Evolutionary conservation across 2,329 filamentous ascomycete species (phyloP), one percentile per base, ranked within the genome.

Genomic region (Capronia americana): DNA sequence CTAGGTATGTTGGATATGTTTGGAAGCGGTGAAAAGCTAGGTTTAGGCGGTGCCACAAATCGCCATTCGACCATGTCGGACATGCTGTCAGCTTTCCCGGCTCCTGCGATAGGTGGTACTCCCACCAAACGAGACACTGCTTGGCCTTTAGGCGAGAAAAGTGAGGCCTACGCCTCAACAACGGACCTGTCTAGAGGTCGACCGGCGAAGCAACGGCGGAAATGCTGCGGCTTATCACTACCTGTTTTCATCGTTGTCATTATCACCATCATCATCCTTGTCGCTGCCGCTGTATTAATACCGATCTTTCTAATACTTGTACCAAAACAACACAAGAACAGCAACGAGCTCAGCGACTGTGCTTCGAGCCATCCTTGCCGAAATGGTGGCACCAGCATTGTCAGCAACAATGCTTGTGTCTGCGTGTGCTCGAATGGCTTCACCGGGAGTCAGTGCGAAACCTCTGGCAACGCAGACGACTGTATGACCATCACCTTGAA

Each of bases 351-450:
- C 68, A 68, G 73, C 51, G 69, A 83, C 67, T 96, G 92, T 76
- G 83, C 86, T 70, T 79, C 82, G 46, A 84, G 84, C 32, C 79
- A 90, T 14, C 84, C 82, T 0, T 97, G 94, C 74, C 80, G 86
- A 60, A 97, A 98, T 70, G 92, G 92, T 10, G 94, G 94, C 30
- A 88, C 89, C 20, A 93, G 89, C 63, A 86, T 94, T 17, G 78
- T 92, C 23, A 86, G 85, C 17, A 82, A 87, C 64, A 85, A 87
- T 3, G 81, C 85, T 23, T 98, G 94, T 79, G 90, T 89, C 12
- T 99, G 94, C 76, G 87, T 97, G 51, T 99, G 94, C 78, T 88
- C 90, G 24, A 93, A 95, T 73, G 92, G 93, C 1, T 98, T 94
- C 76, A 93, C 91, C 0, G 89, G 89, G 24, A 79, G 79, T 1